Evolutionary conservation across 257 asterid species (phyloP).

Genomic region (Ilex asprella): DNA sequence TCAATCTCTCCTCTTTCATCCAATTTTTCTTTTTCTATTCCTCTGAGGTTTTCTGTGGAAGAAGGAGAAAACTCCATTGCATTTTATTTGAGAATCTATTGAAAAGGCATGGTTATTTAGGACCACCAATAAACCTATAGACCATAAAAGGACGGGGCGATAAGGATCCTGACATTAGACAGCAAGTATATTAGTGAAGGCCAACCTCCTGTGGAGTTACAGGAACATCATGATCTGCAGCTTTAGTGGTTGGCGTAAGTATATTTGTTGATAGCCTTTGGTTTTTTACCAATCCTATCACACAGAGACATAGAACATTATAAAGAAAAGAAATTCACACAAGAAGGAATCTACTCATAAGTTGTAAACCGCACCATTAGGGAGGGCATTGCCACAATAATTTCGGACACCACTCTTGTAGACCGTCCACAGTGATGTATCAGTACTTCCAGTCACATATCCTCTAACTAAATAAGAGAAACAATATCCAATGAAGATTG

Average conservation of each 20-base stretch:
- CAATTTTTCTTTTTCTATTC: no score
- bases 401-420: slow-evolving; percentile 71
- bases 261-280: slow-evolving; percentile 64
- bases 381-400: slow-evolving; percentile 88
- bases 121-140: no score
- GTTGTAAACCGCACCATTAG: slow-evolving; percentile 65
- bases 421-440: slow-evolving; percentile 94
- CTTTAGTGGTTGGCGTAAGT: slow-evolving; percentile 93
- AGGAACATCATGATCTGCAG: slow-evolving; percentile 94
- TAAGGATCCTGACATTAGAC: no score
- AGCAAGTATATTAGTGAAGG: neutral
- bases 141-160: no score
- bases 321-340: slow-evolving; percentile 1
- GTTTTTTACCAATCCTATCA: slow-evolving; percentile 75
- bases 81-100: no score
- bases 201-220: slow-evolving; percentile 81
- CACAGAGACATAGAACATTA: slow-evolving; percentile 4
- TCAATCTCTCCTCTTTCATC: no score
- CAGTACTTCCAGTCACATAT: slow-evolving; percentile 94
- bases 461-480: slow-evolving; percentile 62
- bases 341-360: slow-evolving; percentile 7
- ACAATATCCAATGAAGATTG: slow-evolving; percentile 5
- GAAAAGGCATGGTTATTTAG: no score
- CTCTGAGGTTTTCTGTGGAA: no score
- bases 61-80: no score